Base-by-base conservation (phyloP, 495 filamentous ascomycete genomes). In the Halenospora varia region DNA sequence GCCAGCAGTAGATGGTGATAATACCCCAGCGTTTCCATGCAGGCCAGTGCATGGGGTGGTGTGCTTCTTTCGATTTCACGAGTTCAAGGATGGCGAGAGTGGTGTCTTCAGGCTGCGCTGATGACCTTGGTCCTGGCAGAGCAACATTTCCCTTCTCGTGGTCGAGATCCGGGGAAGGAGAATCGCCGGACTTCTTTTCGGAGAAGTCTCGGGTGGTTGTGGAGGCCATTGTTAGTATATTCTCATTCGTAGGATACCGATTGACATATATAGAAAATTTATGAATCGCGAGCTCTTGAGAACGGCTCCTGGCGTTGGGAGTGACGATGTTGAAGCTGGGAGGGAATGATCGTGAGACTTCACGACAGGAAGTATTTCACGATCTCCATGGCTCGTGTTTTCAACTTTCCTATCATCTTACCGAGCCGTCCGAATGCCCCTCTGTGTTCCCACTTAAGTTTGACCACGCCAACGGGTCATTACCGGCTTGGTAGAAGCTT, bases 11-110 rank as follows among this genome's bases (percentile, higher is more conserved):
- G 2, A 69, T 24, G 13, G 11, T 44, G 20, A 63, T 54, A 25
- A 73, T 66, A 2, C 18, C 10, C 71, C 71, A 73, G 60, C 68
- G 64, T 55, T 71, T 68, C 57, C 60, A 57, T 2, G 62, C 39
- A 9, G 60, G 63, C 71, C 71, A 73, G 51, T 71, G 69, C 10
- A 70, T 68, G 0, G 69, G 71, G 20, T 73, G 71, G 26, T 68
- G 63, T 1, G 56, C 48, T 48, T 63, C 66, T 25, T 65, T 52
- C 2, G 52, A 45, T 15, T 66, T 63, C 45, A 71, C 62, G n/a
- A 60, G 55, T 23, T 61, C 60, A 11, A 71, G 63, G 18, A 56
- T 63, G 25, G 60, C 61, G 8, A 69, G 57, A 3, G 69, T 62
- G 10, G 22, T 56, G 39, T 68, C 65, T 3, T 56, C 29, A 15